These are phyloP conservation scores for Monosporascus sp. DNA, from an alignment of 2,329 filamentous ascomycete species.

Conservation along the genomic window DNA sequence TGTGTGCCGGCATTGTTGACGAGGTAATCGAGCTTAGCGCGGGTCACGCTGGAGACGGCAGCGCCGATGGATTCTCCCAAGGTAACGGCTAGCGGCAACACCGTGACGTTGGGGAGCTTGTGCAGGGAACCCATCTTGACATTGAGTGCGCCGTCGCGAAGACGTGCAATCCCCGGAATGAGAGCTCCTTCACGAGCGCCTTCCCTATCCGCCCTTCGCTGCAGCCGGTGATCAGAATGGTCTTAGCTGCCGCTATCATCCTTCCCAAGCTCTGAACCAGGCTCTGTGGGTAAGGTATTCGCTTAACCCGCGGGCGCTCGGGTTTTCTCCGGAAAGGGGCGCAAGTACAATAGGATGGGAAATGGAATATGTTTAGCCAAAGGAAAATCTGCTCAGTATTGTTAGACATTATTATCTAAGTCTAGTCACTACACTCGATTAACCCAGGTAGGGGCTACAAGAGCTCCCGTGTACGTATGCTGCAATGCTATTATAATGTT, in stretches of 20 bases:
- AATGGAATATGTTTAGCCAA: no score
- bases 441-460: no score
- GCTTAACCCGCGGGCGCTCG: no score
- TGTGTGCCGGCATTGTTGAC: slow-evolving; percentile 8
- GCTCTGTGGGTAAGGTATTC: no score
- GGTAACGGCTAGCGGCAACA: slow-evolving; percentile 2
- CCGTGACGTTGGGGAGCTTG: neutral
- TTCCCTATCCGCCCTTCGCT: neutral
- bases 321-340: no score
- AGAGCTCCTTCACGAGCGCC: neutral
- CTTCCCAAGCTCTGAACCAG: no score
- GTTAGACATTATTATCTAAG: no score
- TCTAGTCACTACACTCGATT: no score
- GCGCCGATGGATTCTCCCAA: neutral
- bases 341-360: no score
- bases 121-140: neutral
- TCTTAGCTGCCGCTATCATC: neutral
- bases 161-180: neutral
- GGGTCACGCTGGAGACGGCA: neutral
- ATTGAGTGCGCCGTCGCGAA: neutral
- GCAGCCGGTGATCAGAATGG: neutral
- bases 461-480: no score
- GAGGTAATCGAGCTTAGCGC: slow-evolving; percentile 2
- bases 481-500: neutral
- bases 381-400: no score